A percentile compares a stretch with the other conserved stretches of the same genome.
phyloP scores from a whole-genome alignment of 176 grass and related monocot genomes.

The Juncus inflexus region DNA sequence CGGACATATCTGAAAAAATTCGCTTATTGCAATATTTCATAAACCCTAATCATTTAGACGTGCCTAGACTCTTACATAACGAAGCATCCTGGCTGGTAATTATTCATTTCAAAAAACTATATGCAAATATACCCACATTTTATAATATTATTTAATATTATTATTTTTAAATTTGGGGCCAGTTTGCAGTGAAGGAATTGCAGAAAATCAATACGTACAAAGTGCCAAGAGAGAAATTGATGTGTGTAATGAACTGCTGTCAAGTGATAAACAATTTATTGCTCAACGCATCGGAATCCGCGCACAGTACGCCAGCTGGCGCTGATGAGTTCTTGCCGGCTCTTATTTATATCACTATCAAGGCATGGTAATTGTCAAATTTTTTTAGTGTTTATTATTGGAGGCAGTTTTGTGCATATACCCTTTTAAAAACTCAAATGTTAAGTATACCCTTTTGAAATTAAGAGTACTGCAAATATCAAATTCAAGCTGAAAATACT shows the following conservation, averaged over 20 bases:
- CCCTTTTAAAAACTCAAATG: no score
- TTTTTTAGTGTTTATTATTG: background rate
- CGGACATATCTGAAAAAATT: slow-evolving; percentile 64
- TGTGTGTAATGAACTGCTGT: slow-evolving; percentile 83
- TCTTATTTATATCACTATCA: slow-evolving; percentile 91
- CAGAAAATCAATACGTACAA: slow-evolving; percentile 90
- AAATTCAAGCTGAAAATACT: no score
- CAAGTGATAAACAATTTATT: slow-evolving; percentile 96
- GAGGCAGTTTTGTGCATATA: no score
- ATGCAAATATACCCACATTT: slow-evolving; percentile 7
- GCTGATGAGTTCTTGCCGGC: slow-evolving; percentile 96
- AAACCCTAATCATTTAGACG: slow-evolving; percentile 80
- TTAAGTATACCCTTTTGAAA: no score
- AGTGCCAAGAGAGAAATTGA: slow-evolving; percentile 77
- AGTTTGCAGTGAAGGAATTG: slow-evolving; percentile 93
- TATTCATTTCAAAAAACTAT: slow-evolving; percentile 1
- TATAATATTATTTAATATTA: slow-evolving; percentile 6
- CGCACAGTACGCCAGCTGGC: slow-evolving; percentile 51
- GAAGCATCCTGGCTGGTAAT: slow-evolving; percentile 84
- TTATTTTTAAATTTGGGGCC: slow-evolving; percentile 6
- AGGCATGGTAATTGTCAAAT: slow-evolving; percentile 48
- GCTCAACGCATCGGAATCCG: slow-evolving; percentile 69
- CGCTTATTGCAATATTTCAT: slow-evolving; percentile 70
- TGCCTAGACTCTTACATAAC: slow-evolving; percentile 64
- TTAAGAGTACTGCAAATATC: no score